A percentile compares a stretch with the other conserved stretches of the same genome.
Conservation (phyloP, 768 basidiomycete species). For the Termitomyces bulborhizus region DNA sequence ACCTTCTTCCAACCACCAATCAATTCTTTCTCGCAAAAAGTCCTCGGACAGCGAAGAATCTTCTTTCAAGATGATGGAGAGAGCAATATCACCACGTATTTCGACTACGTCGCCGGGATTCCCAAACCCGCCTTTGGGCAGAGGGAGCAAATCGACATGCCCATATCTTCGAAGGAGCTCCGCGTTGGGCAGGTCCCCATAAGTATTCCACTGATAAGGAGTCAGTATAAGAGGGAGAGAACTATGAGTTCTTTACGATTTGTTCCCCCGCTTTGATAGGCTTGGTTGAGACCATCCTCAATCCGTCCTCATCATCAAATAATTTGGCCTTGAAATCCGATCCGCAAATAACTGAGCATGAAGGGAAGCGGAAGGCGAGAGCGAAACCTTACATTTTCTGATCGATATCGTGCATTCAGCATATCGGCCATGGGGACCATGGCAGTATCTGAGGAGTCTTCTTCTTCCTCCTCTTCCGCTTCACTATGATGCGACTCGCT, state of each 20-base stretch:
- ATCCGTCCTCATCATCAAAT: constrained; percentile 64
- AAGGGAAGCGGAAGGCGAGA: neutral
- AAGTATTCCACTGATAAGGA: constrained; percentile 80
- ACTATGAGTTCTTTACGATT: constrained; percentile 53
- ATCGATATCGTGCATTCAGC: constrained; percentile 82
- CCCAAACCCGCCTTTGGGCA: constrained; percentile 43
- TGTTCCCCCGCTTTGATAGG: constrained; percentile 74
- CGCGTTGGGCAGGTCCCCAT: constrained; percentile 87
- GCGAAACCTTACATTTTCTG: constrained; percentile 65
- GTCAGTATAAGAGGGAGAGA: constrained; percentile 3
- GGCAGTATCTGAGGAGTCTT: constrained; percentile 57
- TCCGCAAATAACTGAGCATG: constrained; percentile 4
- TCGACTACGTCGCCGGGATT: constrained; percentile 83
- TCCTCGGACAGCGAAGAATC: constrained; percentile 16
- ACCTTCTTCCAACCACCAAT: constrained; percentile 91
- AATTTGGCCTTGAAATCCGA: constrained; percentile 60
- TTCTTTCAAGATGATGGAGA: constrained; percentile 30
- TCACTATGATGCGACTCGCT: constrained; percentile 24
- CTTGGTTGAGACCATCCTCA: constrained; percentile 81
- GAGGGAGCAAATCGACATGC: constrained; percentile 73
- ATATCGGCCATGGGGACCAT: constrained; percentile 98
- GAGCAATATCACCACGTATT: constrained; percentile 63
- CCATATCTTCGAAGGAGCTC: constrained; percentile 94
- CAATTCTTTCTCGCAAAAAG: constrained; percentile 55
- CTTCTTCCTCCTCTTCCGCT: constrained; percentile 29